Evolutionary conservation across 305 asterid genomes (phyloP).

Genomic region (Stenogyne calaminthoides): DNA sequence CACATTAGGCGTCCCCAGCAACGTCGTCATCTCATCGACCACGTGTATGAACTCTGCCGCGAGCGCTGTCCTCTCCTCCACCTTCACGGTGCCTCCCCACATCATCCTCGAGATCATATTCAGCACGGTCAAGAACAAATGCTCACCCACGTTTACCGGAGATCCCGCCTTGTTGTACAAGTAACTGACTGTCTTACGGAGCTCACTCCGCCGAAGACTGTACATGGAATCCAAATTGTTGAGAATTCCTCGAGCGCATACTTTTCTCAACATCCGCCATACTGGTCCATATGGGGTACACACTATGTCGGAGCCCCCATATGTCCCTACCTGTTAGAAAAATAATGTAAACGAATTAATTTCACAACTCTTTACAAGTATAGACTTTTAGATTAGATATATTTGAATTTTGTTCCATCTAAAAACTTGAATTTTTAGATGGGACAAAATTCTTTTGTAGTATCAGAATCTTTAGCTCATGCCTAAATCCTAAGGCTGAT

Average conservation of each 20-base stretch:
- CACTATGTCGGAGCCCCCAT: constrained; percentile 65
- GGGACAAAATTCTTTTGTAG: too few relatives aligned
- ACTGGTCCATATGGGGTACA: constrained; percentile 63
- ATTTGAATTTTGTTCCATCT: too few relatives aligned
- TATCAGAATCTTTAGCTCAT: too few relatives aligned
- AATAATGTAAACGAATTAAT: too few relatives aligned
- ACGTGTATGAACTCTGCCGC: constrained; percentile 63
- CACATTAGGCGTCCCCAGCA: constrained; percentile 61
- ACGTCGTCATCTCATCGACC: constrained; percentile 49
- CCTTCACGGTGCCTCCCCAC: constrained; percentile 73
- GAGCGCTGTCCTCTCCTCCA: constrained; percentile 46
- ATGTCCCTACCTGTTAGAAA: constrained; percentile 10
- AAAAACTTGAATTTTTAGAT: too few relatives aligned
- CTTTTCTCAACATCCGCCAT: constrained; percentile 77
- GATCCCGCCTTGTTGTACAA: constrained; percentile 36
- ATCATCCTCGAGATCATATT: constrained; percentile 74
- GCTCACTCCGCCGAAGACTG: constrained; percentile 42
- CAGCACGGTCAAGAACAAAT: constrained; percentile 56
- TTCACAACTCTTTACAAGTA: too few relatives aligned
- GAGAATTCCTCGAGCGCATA: constrained; percentile 68
- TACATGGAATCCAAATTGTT: constrained; percentile 55
- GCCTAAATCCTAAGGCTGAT: too few relatives aligned
- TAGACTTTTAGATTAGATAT: too few relatives aligned
- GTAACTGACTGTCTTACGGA: constrained; percentile 43
- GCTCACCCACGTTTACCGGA: constrained; percentile 58